Evolutionary conservation across 805 yeast genomes (phyloP).

Genomic region (Zygoascus biomembranicola): DNA sequence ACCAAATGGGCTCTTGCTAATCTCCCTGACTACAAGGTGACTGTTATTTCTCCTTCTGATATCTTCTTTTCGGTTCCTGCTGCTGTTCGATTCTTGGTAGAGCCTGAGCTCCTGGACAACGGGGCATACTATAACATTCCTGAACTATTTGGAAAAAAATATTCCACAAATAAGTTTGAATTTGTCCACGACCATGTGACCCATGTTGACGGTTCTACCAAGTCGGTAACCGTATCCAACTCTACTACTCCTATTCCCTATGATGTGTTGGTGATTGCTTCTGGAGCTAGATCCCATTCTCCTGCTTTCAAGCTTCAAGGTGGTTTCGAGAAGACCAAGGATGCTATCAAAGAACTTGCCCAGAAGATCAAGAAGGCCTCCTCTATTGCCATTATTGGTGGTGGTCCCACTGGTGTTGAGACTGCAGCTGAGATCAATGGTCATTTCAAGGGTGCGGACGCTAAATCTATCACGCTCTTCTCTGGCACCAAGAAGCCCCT

Average conservation of each 20-base stretch:
- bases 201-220: conserved; percentile 8
- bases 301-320: conserved; percentile 11
- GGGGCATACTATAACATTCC: background rate
- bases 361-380: conserved; percentile 30
- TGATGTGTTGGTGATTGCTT: conserved; percentile 15
- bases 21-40: conserved; percentile 7
- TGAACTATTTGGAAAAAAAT: background rate
- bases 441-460: conserved; percentile 23
- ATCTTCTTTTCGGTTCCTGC: conserved; percentile 11
- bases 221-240: conserved; percentile 3
- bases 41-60: conserved; percentile 13
- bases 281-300: conserved; percentile 13
- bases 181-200: conserved; percentile 12
- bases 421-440: conserved; percentile 40
- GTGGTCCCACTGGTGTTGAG: conserved; percentile 47
- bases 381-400: conserved; percentile 41
- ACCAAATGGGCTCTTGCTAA: conserved; percentile 6
- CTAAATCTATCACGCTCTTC: conserved; percentile 29
- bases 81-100: conserved; percentile 12
- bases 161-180: conserved; percentile 2
- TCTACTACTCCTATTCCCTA: conserved; percentile 2
- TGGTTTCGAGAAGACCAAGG: conserved; percentile 4
- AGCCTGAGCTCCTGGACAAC: conserved; percentile 7
- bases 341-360: conserved; percentile 2
- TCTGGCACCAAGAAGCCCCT: conserved; percentile 14